Percentiles rank a stretch among this genome's conserved stretches.
These are phyloP conservation scores for Bruguiera gymnorhiza DNA, from an alignment of 345 rosid species.

Conservation along the genomic window DNA sequence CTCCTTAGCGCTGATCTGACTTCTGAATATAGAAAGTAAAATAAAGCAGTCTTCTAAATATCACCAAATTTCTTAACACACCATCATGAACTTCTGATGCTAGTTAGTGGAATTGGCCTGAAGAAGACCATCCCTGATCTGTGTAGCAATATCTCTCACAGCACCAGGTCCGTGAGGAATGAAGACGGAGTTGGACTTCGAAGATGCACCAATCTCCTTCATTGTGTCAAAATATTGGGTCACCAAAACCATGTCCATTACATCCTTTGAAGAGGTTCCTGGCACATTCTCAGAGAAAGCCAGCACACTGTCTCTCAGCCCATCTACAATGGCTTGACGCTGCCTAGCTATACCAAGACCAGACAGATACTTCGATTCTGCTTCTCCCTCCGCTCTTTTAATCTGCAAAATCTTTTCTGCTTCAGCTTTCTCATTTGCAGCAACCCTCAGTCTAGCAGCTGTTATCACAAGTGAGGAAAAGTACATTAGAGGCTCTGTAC, in stretches of 20 bases:
- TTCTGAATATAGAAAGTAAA: not conserved
- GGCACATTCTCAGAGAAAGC: constrained; percentile 24
- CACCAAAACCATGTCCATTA: constrained; percentile 26
- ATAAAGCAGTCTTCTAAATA: not conserved
- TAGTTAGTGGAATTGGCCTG: constrained; percentile 5
- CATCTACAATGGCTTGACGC: constrained; percentile 27
- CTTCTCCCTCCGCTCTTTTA: constrained; percentile 24
- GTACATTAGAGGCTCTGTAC: not conserved
- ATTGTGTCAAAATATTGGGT: constrained; percentile 24
- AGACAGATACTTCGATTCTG: constrained; percentile 21
- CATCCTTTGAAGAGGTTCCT: constrained; percentile 20
- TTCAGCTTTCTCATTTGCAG: constrained; percentile 25
- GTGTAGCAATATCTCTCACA: constrained; percentile 11
- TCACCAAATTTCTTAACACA: not conserved
- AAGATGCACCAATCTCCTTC: constrained; percentile 27
- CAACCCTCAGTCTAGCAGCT: constrained; percentile 26
- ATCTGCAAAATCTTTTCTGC: constrained; percentile 26
- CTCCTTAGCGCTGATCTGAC: no score
- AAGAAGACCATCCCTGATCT: constrained; percentile 28
- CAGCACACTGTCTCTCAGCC: constrained; percentile 24
- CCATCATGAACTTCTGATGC: not conserved
- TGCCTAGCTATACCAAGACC: constrained; percentile 26
- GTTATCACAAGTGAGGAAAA: constrained; percentile 1
- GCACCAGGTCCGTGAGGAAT: constrained; percentile 25
- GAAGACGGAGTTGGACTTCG: constrained; percentile 20